Evolutionary conservation across 1,284 basidiomycete species (phyloP).

Genomic region (Hymenochaete sp.): DNA sequence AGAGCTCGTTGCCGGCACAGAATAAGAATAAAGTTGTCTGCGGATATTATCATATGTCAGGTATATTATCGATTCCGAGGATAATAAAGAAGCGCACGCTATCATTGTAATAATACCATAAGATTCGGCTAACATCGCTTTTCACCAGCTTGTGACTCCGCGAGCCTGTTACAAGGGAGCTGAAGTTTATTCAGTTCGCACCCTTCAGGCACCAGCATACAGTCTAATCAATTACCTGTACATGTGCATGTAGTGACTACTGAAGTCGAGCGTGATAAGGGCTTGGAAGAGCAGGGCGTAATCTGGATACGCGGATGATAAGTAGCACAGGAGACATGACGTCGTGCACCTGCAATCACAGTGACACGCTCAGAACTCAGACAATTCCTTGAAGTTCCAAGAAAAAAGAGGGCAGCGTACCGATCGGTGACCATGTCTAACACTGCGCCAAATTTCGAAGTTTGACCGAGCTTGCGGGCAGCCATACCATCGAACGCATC

Average conservation of each 20-base stretch:
- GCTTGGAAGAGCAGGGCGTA: conserved; percentile 86
- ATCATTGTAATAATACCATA: conserved; percentile 93
- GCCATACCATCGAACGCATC: conserved; percentile 95
- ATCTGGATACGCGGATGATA: conserved; percentile 81
- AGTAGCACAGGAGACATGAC: conserved; percentile 89
- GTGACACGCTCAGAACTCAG: too few relatives aligned
- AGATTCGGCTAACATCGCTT: conserved; percentile 84
- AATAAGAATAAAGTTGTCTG: conserved; percentile 85
- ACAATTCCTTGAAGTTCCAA: not conserved
- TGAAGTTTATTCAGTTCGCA: conserved; percentile 30
- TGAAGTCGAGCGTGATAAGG: conserved; percentile 95
- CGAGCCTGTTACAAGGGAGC: conserved; percentile 89
- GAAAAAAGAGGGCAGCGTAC: conserved; percentile 36
- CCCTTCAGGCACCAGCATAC: not conserved
- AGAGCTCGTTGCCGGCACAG: conserved; percentile 96
- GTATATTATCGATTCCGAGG: not conserved
- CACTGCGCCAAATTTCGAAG: conserved; percentile 95
- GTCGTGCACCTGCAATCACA: conserved; percentile 75
- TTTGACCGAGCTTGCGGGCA: conserved; percentile 83
- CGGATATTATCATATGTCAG: not conserved
- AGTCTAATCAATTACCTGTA: conserved; percentile 64
- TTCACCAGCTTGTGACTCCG: conserved; percentile 88
- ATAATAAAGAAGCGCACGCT: conserved; percentile 47
- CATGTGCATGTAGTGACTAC: conserved; percentile 99
- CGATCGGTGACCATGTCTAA: conserved; percentile 99